Evolutionary conservation across 306 rosid genomes (phyloP), one percentile per base, ranked within the genome.

Genomic region (Argentina anserina): DNA sequence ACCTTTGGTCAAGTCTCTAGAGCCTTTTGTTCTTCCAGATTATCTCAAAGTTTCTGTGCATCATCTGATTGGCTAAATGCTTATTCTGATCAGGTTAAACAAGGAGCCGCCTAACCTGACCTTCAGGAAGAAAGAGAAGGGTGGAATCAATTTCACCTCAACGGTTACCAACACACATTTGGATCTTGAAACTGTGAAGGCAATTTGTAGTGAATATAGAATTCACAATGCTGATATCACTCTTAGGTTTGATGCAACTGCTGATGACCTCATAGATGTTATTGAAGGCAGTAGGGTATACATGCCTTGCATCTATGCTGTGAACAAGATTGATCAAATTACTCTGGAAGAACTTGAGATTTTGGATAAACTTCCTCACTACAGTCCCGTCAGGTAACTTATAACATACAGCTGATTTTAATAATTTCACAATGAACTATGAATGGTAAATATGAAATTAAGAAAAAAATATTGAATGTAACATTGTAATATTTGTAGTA

Each of bases 341-440:
- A 95, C 99, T 13, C 85, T 95, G 23, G 99, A 95, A 80, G 99
- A 95, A 78, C 85, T 95, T 83, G 97, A 95, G 89, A 95, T 95
- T 76, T 84, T 95, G 87, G 99, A 95, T 81, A 95, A 88, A 89
- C 92, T 90, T 79, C 97, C 99, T 60, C 99, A 95, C 85, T 91
- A 95, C 84, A 87, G 96, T 76, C 99, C 99, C 41, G 82, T 95
- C 82, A 91, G 99, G 99, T 91, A 83, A 60, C 11, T 28, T 59
- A 34, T 39, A 46, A 70, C 45, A 66, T 45, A 21, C 33, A 14
- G 33, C 49, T 42, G 0, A 40, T 36, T 37, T 18, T 34, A 5
- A 56, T 81, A 50, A 29, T 67, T 42, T 43, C 9, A 25, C 12
- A 41, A 7, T 13, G 71, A 46, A 28, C 62, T 39, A 37, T 45